These are phyloP conservation scores for Fraxinus pennsylvanica DNA, from an alignment of 257 asterid genomes.

Conservation along the genomic window DNA sequence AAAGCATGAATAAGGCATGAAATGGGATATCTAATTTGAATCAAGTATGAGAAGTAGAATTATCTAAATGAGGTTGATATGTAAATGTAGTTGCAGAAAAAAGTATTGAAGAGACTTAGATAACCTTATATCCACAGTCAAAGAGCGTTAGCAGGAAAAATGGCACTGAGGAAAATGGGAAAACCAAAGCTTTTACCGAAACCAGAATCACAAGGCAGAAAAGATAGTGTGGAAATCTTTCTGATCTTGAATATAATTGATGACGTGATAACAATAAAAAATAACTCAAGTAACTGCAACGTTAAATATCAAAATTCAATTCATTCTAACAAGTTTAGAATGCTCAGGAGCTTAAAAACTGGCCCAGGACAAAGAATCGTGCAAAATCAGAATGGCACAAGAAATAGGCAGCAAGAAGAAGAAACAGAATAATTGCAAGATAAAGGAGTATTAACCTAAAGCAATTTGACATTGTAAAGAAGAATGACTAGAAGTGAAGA, in stretches of 20 bases:
- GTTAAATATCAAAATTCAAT: background rate
- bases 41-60: background rate
- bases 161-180: background rate
- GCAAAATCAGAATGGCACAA: conserved; percentile 1
- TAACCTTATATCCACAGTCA: background rate
- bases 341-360: background rate
- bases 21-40: background rate
- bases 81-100: background rate
- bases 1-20: background rate
- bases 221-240: background rate
- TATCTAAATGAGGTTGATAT: background rate
- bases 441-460: background rate
- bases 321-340: background rate
- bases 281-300: background rate
- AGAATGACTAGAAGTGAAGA: background rate
- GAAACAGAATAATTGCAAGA: background rate
- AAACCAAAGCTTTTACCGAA: background rate
- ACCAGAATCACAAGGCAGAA: background rate
- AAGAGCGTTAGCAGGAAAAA: background rate
- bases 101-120: background rate
- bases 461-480: background rate
- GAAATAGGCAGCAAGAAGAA: conserved; percentile 1
- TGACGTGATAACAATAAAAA: background rate
- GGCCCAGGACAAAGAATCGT: background rate
- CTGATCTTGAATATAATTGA: background rate